These are phyloP conservation scores for Chaetomidium leptoderma DNA, from an alignment of 495 filamentous ascomycete species.

Conservation along the genomic window DNA sequence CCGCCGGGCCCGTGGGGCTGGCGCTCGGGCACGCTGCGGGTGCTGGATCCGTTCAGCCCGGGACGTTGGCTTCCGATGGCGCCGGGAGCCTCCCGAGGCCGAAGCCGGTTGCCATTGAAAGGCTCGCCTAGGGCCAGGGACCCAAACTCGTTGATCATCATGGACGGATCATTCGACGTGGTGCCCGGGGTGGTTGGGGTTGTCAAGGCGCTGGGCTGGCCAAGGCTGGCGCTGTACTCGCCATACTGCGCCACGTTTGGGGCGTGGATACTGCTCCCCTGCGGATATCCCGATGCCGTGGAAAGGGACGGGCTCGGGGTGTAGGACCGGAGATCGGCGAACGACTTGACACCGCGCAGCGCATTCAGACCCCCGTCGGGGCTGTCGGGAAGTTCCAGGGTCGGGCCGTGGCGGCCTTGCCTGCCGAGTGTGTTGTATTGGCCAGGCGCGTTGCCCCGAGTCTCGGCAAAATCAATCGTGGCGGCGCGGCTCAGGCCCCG, in stretches of 20 bases:
- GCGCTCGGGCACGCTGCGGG: slow-evolving; percentile 68
- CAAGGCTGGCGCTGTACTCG: slow-evolving; percentile 36
- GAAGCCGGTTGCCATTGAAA: slow-evolving; percentile 50
- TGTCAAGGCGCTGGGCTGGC: slow-evolving; percentile 39
- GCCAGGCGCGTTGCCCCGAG: slow-evolving; percentile 62
- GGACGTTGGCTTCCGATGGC: slow-evolving; percentile 86
- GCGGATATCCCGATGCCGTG: slow-evolving; percentile 49
- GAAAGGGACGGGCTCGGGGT: slow-evolving; percentile 92
- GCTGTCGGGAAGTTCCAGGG: slow-evolving; percentile 80
- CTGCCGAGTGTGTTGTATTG: slow-evolving; percentile 71
- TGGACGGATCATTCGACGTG: slow-evolving; percentile 58
- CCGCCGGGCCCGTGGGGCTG: slow-evolving; percentile 75
- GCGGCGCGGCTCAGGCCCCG: slow-evolving; percentile 86
- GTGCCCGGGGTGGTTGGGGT: slow-evolving; percentile 47
- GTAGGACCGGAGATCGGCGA: slow-evolving; percentile 90
- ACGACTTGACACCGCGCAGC: slow-evolving; percentile 92
- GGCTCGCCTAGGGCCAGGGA: slow-evolving; percentile 64
- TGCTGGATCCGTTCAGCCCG: slow-evolving; percentile 57
- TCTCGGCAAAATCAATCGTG: slow-evolving; percentile 96
- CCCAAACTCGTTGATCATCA: slow-evolving; percentile 50
- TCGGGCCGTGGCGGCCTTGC: slow-evolving; percentile 59
- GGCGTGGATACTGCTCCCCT: slow-evolving; percentile 40
- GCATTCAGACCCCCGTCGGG: slow-evolving; percentile 52
- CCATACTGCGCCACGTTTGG: slow-evolving; percentile 58
- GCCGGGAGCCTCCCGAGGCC: slow-evolving; percentile 51